Evolutionary conservation across 257 asterid species (phyloP).

Genomic region (Nicotiana sylvestris): DNA sequence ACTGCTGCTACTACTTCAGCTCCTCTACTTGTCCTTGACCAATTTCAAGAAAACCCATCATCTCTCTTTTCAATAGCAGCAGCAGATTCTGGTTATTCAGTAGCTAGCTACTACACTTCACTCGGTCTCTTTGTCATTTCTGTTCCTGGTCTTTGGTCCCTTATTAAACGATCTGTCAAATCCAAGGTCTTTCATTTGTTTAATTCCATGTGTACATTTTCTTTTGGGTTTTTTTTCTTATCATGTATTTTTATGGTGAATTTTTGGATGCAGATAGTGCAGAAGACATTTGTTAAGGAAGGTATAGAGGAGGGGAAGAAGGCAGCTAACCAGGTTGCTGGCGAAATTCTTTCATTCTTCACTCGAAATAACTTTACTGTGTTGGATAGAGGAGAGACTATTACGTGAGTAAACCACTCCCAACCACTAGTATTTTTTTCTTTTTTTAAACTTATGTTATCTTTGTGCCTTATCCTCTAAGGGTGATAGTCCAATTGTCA

Average conservation of each 20-base stretch:
- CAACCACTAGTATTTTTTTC: neutral
- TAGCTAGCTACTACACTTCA: constrained; percentile 96
- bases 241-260: neutral
- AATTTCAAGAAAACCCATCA: constrained; percentile 37
- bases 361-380: constrained; percentile 80
- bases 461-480: neutral
- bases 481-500: neutral
- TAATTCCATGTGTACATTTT: neutral
- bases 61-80: constrained; percentile 63
- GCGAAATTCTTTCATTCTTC: constrained; percentile 84
- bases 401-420: constrained; percentile 52
- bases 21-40: constrained; percentile 31
- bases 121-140: constrained; percentile 90
- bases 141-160: constrained; percentile 98
- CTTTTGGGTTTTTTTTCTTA: neutral
- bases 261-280: constrained; percentile 57
- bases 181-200: constrained; percentile 54
- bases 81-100: constrained; percentile 52
- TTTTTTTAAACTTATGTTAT: neutral
- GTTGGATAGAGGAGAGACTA: constrained; percentile 76
- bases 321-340: constrained; percentile 70
- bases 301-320: constrained; percentile 59
- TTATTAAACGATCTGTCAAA: constrained; percentile 93
- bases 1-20: constrained; percentile 11
- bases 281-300: constrained; percentile 68